Evolutionary conservation across 371 early-diverging fungal species (phyloP), one percentile per base, ranked within the genome.

Genomic region (Mortierella sp.): DNA sequence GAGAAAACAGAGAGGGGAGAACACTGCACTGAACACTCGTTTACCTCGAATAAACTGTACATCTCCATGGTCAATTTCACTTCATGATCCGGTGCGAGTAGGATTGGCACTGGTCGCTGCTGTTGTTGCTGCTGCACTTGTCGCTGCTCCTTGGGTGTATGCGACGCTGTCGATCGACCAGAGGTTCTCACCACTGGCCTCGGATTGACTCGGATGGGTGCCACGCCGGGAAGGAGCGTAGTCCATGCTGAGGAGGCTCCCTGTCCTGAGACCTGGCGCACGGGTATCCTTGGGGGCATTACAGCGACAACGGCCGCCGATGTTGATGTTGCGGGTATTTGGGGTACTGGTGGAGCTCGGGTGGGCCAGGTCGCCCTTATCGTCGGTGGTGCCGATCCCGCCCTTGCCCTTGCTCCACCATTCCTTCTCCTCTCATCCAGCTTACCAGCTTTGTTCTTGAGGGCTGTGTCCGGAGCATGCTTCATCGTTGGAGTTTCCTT

Each of bases 21-120:
- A 60, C 14, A 27, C 34, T 1, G 14, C 37, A 21, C 12, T 46
- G 21, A 8, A 34, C n/a, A 26, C 1, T 24, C 42, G 56, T 47
- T 49, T 64, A 75, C 76, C 69, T 75, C 76, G 49, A 75, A 75
- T 6, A 75, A 57, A 28, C 69, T 69, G 52, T 68, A 64, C 76
- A 75, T 75, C 19, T 75, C 69, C 76, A 69, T 75, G 1, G 76
- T 63, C 37, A 75, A 57, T 26, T 64, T 64, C 6, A 37, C 69
- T 37, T 75, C 69, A 4, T 49, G 31, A 52, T 75, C 76, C 6
- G 49, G 64, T 3, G 76, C 50, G 4, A 75, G 60, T 4, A 68
- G 51, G 39, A 75, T 75, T n/a, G 76, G 76, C 14, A 68, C 56
- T 15, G 49, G 51, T 23, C 69, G 69, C 27, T 68, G 64, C 3